Percentiles rank a stretch among this genome's conserved stretches.
Evolutionary conservation across 2,329 filamentous ascomycete species (phyloP).

Genomic region (Elsinoe arachidis): DNA sequence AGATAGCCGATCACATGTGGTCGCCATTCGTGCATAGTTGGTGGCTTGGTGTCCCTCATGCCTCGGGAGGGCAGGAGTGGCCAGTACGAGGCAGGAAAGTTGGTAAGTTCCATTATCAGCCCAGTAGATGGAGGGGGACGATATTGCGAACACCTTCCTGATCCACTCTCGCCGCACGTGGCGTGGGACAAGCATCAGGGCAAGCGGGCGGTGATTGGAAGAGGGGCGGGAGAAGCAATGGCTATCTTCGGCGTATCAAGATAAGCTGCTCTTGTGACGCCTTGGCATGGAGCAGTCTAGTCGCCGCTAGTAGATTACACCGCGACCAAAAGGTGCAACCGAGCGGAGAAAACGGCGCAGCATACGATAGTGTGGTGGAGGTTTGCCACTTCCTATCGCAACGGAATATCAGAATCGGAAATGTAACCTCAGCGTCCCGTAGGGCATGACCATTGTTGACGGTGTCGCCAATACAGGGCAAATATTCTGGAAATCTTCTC

Average conservation of each 20-base stretch:
- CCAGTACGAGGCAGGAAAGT: background rate
- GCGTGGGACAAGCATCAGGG: background rate
- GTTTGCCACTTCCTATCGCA: background rate
- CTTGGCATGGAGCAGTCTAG: constrained; percentile 11
- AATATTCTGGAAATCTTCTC: background rate
- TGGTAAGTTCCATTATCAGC: background rate
- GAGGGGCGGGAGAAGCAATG: background rate
- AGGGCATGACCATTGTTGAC: background rate
- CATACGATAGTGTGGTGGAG: background rate
- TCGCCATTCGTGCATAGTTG: constrained; percentile 22
- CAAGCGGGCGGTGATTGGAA: background rate
- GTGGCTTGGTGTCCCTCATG: constrained; percentile 26
- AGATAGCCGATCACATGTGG: background rate
- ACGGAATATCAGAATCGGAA: too few species aligned
- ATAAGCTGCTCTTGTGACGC: background rate
- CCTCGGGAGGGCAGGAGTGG: background rate
- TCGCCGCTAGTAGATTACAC: background rate
- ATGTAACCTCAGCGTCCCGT: background rate
- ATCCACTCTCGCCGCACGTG: background rate
- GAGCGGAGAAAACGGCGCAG: background rate
- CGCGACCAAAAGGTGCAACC: background rate
- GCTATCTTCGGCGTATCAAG: constrained; percentile 8
- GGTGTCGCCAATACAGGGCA: too few species aligned
- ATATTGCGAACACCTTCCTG: constrained; percentile 1
- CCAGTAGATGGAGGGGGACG: background rate